Conservation (phyloP, 352 stramenopile species). For the Halophytophthora polymorphica region DNA sequence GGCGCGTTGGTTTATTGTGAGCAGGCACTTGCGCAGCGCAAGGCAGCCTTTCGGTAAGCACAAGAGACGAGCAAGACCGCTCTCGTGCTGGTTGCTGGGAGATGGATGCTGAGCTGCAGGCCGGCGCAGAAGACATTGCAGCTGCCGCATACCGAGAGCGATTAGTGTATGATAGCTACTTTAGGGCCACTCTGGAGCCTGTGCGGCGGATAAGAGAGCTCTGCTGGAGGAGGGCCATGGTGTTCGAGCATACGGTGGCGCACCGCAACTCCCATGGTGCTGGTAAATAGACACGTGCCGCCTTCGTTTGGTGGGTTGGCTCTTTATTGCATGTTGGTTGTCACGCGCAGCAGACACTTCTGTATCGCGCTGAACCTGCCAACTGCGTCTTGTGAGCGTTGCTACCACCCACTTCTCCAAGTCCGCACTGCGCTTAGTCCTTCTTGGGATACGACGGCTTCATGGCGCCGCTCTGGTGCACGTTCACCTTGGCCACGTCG, state of each 20-base stretch:
- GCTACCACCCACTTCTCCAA: neutral
- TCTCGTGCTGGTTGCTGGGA: too few relatives aligned
- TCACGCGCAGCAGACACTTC: too few relatives aligned
- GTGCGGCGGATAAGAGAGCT: too few relatives aligned
- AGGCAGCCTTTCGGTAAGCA: conserved; percentile 33
- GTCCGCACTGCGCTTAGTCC: conserved; percentile 23
- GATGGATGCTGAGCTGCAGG: too few relatives aligned
- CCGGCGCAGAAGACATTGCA: neutral
- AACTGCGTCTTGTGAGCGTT: too few relatives aligned
- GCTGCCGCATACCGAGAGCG: too few relatives aligned
- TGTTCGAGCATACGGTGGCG: too few relatives aligned
- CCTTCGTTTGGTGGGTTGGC: neutral
- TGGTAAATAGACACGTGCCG: conserved; percentile 1
- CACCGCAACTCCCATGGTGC: neutral
- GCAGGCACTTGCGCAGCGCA: conserved; percentile 44
- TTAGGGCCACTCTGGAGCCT: too few relatives aligned
- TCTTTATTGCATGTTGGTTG: neutral
- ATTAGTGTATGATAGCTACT: too few relatives aligned
- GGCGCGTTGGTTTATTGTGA: neutral
- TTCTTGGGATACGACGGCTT: conserved; percentile 63
- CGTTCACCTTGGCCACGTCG: conserved; percentile 72
- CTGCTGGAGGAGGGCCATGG: too few relatives aligned
- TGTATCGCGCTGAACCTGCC: too few relatives aligned
- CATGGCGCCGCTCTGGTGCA: conserved; percentile 69
- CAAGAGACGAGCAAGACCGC: too few relatives aligned